Conservation (phyloP, 2,329 filamentous ascomycete species). For the Thielaviopsis ethacetica region DNA sequence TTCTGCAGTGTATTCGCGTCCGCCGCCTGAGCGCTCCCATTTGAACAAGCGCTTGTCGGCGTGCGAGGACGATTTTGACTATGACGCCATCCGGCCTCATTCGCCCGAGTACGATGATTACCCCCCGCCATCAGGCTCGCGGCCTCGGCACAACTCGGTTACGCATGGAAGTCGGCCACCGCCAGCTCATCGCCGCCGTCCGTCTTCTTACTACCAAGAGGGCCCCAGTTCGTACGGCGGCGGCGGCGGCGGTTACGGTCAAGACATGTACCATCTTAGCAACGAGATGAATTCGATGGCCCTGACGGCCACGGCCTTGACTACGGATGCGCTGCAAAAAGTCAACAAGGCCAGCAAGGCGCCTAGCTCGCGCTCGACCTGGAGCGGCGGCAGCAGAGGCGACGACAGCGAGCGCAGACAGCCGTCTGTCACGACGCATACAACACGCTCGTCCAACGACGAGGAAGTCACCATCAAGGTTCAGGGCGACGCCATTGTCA, state of each 20-base stretch:
- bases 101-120: conserved; percentile 7
- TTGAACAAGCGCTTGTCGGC: conserved; percentile 1
- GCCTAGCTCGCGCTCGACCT: conserved; percentile 38
- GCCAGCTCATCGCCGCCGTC: neutral
- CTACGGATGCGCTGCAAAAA: conserved; percentile 37
- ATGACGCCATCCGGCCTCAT: neutral
- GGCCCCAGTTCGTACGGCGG: neutral
- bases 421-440: conserved; percentile 43
- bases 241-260: conserved; percentile 19
- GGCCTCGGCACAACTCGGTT: conserved; percentile 6
- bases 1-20: conserved; percentile 4
- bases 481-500: conserved; percentile 37
- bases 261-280: conserved; percentile 20
- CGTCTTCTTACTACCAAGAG: conserved; percentile 6
- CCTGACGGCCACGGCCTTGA: conserved; percentile 30
- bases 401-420: conserved; percentile 45
- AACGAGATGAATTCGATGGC: conserved; percentile 7
- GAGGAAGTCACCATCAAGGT: conserved; percentile 48
- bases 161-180: neutral
- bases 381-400: conserved; percentile 37
- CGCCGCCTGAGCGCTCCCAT: conserved; percentile 7
- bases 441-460: conserved; percentile 35
- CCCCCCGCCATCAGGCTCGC: neutral
- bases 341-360: conserved; percentile 29
- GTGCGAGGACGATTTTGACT: conserved; percentile 4